phyloP scores from a whole-genome alignment of 1,139 yeast genomes.

The Geotrichum klebahnii region DNA sequence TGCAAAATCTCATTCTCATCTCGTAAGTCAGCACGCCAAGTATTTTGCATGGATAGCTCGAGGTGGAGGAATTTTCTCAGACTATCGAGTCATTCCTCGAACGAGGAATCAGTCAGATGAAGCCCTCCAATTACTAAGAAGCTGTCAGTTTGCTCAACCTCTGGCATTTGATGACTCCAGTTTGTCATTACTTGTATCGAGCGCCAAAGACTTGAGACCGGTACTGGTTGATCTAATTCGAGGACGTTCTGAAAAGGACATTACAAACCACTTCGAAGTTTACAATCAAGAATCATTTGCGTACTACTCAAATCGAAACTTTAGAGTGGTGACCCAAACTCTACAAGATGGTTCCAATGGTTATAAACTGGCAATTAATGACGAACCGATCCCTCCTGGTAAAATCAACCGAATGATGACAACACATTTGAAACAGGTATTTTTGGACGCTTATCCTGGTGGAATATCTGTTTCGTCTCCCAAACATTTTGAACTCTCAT shows the following conservation, averaged over 20 bases:
- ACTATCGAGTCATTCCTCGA: slow-evolving; percentile 32
- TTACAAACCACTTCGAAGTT: slow-evolving; percentile 28
- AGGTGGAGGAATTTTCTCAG: slow-evolving; percentile 34
- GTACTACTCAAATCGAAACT: slow-evolving; percentile 28
- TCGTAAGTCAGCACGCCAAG: slow-evolving; percentile 18
- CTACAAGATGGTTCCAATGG: slow-evolving; percentile 11
- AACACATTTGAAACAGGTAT: slow-evolving; percentile 15
- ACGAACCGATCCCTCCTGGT: slow-evolving; percentile 3
- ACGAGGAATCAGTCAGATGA: slow-evolving; percentile 17
- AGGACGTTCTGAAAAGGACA: slow-evolving; percentile 22
- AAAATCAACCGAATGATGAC: slow-evolving; percentile 6
- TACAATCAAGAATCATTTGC: slow-evolving; percentile 31
- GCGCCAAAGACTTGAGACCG: slow-evolving; percentile 23
- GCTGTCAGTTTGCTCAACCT: slow-evolving; percentile 12
- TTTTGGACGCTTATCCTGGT: slow-evolving; percentile 12
- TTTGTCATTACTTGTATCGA: slow-evolving; percentile 12
- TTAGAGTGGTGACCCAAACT: slow-evolving; percentile 8
- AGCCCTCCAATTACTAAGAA: slow-evolving; percentile 14
- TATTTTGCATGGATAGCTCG: slow-evolving; percentile 33
- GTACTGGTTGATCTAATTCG: slow-evolving; percentile 30
- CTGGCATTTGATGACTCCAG: slow-evolving; percentile 11
- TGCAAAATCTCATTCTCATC: slow-evolving; percentile 3
- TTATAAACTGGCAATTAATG: slow-evolving; percentile 10
- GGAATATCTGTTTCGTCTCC: slow-evolving; percentile 6
- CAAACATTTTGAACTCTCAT: not conserved